phyloP scores from a whole-genome alignment of 2,329 filamentous ascomycete genomes.

The Phialemonium atrogriseum region DNA sequence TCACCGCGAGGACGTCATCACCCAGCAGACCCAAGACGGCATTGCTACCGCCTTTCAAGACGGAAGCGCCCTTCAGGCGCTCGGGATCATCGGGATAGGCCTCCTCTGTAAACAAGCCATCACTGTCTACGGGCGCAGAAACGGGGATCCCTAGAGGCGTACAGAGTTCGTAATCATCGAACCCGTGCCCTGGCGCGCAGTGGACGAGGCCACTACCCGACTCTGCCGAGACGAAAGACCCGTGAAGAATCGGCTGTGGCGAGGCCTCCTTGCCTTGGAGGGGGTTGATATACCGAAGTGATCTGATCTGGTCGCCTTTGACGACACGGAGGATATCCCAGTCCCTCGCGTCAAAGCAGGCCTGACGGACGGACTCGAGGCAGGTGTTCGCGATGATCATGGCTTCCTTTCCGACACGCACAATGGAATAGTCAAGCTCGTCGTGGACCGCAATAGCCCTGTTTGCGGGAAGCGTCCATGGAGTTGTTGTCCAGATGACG shows the following conservation, averaged over 20 bases:
- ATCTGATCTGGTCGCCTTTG: constrained; percentile 55
- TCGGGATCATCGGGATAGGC: constrained; percentile 65
- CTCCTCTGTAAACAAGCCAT: constrained; percentile 71
- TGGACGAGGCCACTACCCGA: constrained; percentile 97
- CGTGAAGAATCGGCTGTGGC: constrained; percentile 65
- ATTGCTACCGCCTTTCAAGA: constrained; percentile 60
- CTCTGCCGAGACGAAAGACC: constrained; percentile 78
- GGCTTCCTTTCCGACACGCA: constrained; percentile 48
- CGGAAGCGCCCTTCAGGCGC: constrained; percentile 59
- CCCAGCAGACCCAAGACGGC: constrained; percentile 63
- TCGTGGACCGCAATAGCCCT: constrained; percentile 75
- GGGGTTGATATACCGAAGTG: constrained; percentile 60
- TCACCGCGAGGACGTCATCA: constrained; percentile 56
- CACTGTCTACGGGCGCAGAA: constrained; percentile 75
- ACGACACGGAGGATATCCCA: constrained; percentile 46
- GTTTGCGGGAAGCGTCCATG: constrained; percentile 94
- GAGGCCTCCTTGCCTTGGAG: constrained; percentile 52
- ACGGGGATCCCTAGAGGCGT: constrained; percentile 60
- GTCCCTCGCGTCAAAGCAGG: constrained; percentile 36
- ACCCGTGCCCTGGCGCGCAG: constrained; percentile 86
- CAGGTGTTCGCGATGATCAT: constrained; percentile 67
- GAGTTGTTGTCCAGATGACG: constrained; percentile 98
- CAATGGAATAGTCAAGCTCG: constrained; percentile 64
- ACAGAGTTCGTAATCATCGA: constrained; percentile 90
- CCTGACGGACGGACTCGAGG: constrained; percentile 47